These are phyloP conservation scores for Sugiyamaella smithiae DNA, from an alignment of 805 yeast genomes.

Conservation along the genomic window DNA sequence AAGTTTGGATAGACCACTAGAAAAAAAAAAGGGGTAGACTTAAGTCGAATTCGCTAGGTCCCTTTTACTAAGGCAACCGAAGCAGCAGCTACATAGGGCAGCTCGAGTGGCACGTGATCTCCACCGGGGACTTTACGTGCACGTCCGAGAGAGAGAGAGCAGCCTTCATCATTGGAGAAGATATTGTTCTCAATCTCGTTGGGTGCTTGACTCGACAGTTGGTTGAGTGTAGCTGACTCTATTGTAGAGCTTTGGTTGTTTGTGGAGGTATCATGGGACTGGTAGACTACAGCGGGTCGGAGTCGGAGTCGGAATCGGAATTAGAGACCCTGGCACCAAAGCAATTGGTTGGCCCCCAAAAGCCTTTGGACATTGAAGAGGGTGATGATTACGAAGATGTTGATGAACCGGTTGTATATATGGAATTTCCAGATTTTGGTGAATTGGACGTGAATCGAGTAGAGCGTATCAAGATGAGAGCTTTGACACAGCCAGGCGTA, in stretches of 20 bases:
- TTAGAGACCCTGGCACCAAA: background rate
- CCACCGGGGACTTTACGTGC: too few species aligned
- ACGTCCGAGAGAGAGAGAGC: too few species aligned
- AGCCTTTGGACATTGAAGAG: background rate
- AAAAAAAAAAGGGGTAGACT: background rate
- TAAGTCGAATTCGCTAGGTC: background rate
- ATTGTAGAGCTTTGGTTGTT: too few species aligned
- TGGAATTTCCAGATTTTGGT: background rate
- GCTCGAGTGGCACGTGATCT: too few species aligned
- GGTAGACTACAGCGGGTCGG: slow-evolving; percentile 1
- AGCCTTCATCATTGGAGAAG: too few species aligned
- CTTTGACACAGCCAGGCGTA: slow-evolving; percentile 1
- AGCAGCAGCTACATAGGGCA: too few species aligned
- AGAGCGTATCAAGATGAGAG: slow-evolving; percentile 2
- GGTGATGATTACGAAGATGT: background rate
- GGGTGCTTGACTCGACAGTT: too few species aligned
- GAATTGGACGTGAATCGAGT: background rate
- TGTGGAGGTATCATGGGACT: too few species aligned
- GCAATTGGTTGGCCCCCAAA: background rate
- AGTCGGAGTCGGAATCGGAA: background rate
- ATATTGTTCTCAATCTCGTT: too few species aligned
- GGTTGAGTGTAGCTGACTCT: too few species aligned
- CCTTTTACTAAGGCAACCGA: background rate
- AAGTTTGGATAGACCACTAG: too few species aligned
- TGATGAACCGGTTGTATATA: background rate